Base-by-base conservation (phyloP, 2,329 filamentous ascomycete genomes). In the Fusarium verticillioides region DNA sequence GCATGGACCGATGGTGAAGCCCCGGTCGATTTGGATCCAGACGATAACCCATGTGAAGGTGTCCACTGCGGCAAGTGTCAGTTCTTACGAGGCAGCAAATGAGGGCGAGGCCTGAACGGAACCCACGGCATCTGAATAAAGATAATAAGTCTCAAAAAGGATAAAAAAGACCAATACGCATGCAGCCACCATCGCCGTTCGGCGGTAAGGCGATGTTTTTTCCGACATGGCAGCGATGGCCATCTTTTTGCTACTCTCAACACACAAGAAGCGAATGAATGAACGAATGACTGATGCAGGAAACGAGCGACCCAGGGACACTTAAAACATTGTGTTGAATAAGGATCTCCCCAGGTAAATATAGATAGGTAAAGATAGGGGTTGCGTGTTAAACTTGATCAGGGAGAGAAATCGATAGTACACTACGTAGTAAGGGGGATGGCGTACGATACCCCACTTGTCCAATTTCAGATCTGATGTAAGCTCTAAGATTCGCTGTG, bases 91-190 rank as follows among this genome's bases (percentile, higher is more conserved):
- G 32, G 30, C 56, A 58, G 56, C 56, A 50, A 58, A 58, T 58
- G 32, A 58, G 56, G 23, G 18, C 42, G 21, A 28, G 30, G 30
- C 23, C 19, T 26, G n/a, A 30, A 70, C 66, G 56, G 26, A 54
- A 70, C 66, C 36, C 15, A 69, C 66, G 16, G 66, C n/a, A 47
- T 58, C 30, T 3, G 66, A 49, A 36, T 69, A 69, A 30, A 69
- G 49, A 28, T 69, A 69, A 49, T 65, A 70, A 16, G 66, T 59
- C 50, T 69, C 66, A 12, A 69, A 69, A 21, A 69, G 52, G 16
- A 69, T 65, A 43, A 69, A 69, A 30, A 69, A 59, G 12, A 70
- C 36, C 11, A 69, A 61, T 12, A 69, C 59, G 16, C 36, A 40
- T 6, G 44, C 19, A 44, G 66, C 66, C 9, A 70, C 9, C 8